Evolutionary conservation across 257 asterid genomes (phyloP).

Genomic region (Leptodermis oblonga): DNA sequence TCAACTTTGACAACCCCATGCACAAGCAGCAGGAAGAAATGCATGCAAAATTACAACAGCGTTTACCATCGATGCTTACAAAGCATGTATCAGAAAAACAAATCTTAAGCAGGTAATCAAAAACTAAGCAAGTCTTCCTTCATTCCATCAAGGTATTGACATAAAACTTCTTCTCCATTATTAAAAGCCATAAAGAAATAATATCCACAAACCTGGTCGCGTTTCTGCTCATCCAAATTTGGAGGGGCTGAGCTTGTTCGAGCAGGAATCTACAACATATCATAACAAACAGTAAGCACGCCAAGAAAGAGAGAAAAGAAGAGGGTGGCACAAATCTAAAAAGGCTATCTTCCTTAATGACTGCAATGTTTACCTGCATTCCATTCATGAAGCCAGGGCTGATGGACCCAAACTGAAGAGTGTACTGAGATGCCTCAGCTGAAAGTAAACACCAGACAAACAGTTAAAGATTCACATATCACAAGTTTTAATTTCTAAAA

Average conservation of each 20-base stretch:
- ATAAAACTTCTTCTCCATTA: neutral
- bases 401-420: conserved; percentile 89
- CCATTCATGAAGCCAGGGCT: conserved; percentile 80
- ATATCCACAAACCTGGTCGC: conserved; percentile 62
- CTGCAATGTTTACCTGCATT: conserved; percentile 53
- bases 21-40: neutral
- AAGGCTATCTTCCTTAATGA: conserved; percentile 8
- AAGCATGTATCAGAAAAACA: neutral
- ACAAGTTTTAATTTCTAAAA: neutral
- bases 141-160: neutral
- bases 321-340: conserved; percentile 1
- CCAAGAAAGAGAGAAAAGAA: neutral
- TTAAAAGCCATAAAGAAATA: conserved; percentile 7
- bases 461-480: conserved; percentile 17
- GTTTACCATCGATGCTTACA: neutral
- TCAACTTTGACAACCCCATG: neutral
- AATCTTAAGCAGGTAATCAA: neutral
- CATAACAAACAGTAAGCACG: conserved; percentile 9
- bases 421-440: conserved; percentile 59
- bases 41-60: neutral
- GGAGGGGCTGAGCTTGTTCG: conserved; percentile 97
- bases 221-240: conserved; percentile 88
- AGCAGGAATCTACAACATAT: conserved; percentile 64
- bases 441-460: conserved; percentile 32
- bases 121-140: neutral